Base-by-base conservation (phyloP, 768 basidiomycete genomes). In the Phanerodontia chrysosporium region DNA sequence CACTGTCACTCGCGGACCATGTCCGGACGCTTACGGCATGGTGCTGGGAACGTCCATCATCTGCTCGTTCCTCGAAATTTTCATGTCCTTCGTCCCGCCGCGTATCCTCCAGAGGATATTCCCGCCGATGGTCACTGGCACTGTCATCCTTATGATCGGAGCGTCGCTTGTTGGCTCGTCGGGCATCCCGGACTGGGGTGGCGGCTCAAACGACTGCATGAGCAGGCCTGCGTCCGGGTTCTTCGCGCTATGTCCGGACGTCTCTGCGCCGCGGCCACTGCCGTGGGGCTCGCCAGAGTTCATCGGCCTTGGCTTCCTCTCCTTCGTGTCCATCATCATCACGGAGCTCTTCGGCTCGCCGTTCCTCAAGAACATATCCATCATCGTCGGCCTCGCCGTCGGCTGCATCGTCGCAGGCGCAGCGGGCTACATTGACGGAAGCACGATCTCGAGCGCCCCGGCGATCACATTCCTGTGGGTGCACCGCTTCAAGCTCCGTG, bases 291-390 rank as follows among this genome's bases (percentile, higher is more conserved):
- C 86, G 0, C 86, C 92, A 0, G 81, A 92, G 67, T 91, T 90
- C 73, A 87, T 93, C 49, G 92, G 92, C 3, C 81, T 95, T 25
- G 92, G 92, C 0, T 94, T 95, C 78, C 77, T 94, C 28, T 87
- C 86, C 0, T 94, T 93, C 72, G 66, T 84, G 49, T 78, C 82
- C 10, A 92, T 92, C 65, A 80, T 93, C 64, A 68, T 93, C 27
- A 87, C 87, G 0, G 91, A 95, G 69, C 72, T 93, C 21, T 90
- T 92, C 62, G 92, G 92, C 7, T 87, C 85, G 3, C 92, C 91
- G 0, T 94, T 95, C 76, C 71, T 95, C 67, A 88, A 89, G 73
- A 92, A 92, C 65, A 80, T 83, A 56, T 86, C 85, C 28, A 84
- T 91, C 63, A 88, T 92, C 54, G 80, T 90, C 22, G 89, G 90